Conservation (phyloP, 306 rosid species). For the Lablab purpureus region DNA sequence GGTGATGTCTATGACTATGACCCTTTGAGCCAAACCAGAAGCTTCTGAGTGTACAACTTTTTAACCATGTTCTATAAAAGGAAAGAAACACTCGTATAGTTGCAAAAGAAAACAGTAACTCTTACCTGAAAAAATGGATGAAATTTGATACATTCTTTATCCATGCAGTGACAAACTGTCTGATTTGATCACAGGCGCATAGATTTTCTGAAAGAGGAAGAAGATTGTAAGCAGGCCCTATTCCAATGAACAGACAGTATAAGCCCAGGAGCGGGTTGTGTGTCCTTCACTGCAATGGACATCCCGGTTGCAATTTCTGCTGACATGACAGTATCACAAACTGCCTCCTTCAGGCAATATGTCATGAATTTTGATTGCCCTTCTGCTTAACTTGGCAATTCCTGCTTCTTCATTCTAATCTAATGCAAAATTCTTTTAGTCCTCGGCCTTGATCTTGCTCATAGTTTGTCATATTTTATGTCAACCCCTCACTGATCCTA, state of each 20-base stretch:
- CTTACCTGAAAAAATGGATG: conserved; percentile 52
- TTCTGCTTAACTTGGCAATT: conserved; percentile 45
- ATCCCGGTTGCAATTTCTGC: conserved; percentile 38
- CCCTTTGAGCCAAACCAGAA: conserved; percentile 85
- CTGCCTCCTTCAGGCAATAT: conserved; percentile 45
- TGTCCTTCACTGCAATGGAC: conserved; percentile 50
- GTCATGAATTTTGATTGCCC: conserved; percentile 42
- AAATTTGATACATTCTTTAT: conserved; percentile 54
- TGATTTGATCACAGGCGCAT: conserved; percentile 74
- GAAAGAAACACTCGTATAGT: conserved; percentile 56
- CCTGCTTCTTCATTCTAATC: conserved; percentile 47
- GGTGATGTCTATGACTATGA: conserved; percentile 92
- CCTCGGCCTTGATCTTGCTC: conserved; percentile 47
- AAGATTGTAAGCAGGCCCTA: conserved; percentile 48
- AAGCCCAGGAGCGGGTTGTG: conserved; percentile 49
- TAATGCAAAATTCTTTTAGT: conserved; percentile 51
- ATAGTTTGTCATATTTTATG: conserved; percentile 33
- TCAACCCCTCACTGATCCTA: conserved; percentile 43
- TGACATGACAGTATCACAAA: conserved; percentile 44
- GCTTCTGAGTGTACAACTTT: conserved; percentile 80
- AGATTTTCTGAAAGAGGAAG: conserved; percentile 53
- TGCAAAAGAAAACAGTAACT: conserved; percentile 45
- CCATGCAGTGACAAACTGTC: conserved; percentile 59
- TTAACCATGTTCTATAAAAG: conserved; percentile 60
- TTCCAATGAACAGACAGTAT: conserved; percentile 44